Conservation (phyloP, 2,329 filamentous ascomycete genomes). For the Fusarium sp. region DNA sequence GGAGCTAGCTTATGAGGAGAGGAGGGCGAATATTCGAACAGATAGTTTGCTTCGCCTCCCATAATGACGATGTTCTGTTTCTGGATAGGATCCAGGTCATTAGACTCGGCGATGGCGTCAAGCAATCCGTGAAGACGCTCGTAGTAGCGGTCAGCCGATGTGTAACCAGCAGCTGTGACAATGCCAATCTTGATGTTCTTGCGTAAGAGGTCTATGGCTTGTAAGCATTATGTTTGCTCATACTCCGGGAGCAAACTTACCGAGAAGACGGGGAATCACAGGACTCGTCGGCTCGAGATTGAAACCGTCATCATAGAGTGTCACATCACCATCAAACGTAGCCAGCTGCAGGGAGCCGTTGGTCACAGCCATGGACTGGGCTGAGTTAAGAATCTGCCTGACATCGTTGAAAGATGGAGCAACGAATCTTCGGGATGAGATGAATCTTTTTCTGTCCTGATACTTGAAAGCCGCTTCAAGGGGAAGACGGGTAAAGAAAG, state of each 20-base stretch:
- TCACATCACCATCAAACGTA: conserved; percentile 98
- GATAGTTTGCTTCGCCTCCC: conserved; percentile 96
- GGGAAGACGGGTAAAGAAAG: conserved; percentile 90
- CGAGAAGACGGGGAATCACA: conserved; percentile 76
- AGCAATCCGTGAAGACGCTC: conserved; percentile 88
- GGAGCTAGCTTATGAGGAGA: conserved; percentile 78
- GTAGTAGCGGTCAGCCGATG: conserved; percentile 88
- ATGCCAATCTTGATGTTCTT: conserved; percentile 91
- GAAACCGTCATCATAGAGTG: conserved; percentile 91
- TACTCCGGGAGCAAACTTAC: conserved; percentile 50
- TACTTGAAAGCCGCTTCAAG: conserved; percentile 92
- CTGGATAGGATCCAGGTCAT: conserved; percentile 73
- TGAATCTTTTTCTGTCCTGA: conserved; percentile 88
- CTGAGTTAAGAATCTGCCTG: conserved; percentile 91
- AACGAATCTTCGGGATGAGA: conserved; percentile 92
- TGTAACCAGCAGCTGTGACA: conserved; percentile 96
- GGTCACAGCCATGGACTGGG: conserved; percentile 93
- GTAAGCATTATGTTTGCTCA: conserved; percentile 12
- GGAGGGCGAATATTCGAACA: conserved; percentile 82
- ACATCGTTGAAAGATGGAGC: conserved; percentile 98
- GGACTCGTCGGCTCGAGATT: conserved; percentile 82
- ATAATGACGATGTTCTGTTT: conserved; percentile 90
- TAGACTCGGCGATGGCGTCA: conserved; percentile 77
- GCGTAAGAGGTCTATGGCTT: conserved; percentile 73
- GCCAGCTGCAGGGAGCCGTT: conserved; percentile 84